These are phyloP conservation scores for Sarcomyxa edulis DNA, from an alignment of 768 basidiomycete species.

Conservation along the genomic window DNA sequence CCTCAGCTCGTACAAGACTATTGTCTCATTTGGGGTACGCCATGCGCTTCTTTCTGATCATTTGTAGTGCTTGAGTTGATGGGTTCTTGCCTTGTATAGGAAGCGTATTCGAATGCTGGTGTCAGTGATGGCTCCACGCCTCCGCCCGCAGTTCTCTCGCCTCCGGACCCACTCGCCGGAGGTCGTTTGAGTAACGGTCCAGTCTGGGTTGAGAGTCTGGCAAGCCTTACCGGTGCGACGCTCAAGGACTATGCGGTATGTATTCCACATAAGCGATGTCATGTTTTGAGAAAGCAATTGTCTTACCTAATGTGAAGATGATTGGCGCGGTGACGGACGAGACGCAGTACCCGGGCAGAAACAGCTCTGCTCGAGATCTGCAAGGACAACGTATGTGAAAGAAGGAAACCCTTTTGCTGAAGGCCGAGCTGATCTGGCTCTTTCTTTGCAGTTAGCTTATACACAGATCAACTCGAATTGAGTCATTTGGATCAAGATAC, in stretches of 20 bases:
- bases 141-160: slow-evolving; percentile 31
- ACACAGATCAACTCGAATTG: slow-evolving; percentile 16
- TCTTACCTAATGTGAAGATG: too few relatives aligned
- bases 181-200: slow-evolving; percentile 46
- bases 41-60: not conserved
- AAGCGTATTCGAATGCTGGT: slow-evolving; percentile 27
- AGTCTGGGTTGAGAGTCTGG: slow-evolving; percentile 46
- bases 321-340: slow-evolving; percentile 23
- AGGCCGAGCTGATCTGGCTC: too few relatives aligned
- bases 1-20: slow-evolving; percentile 32
- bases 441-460: slow-evolving; percentile 13
- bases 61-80: slow-evolving; percentile 20
- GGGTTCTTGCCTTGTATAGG: too few relatives aligned
- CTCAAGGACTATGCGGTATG: slow-evolving; percentile 49
- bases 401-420: too few relatives aligned
- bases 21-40: slow-evolving; percentile 48
- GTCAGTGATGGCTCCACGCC: slow-evolving; percentile 39
- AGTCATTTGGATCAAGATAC: slow-evolving; percentile 32
- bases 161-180: slow-evolving; percentile 42
- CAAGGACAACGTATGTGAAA: too few relatives aligned
- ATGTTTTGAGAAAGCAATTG: too few relatives aligned
- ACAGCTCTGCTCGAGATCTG: too few relatives aligned
- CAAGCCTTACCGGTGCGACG: slow-evolving; percentile 29
- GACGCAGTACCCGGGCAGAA: too few relatives aligned
- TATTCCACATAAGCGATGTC: too few relatives aligned